Evolutionary conservation across 2,329 filamentous ascomycete species (phyloP).

Genomic region (Beauveria rudraprayagi): DNA sequence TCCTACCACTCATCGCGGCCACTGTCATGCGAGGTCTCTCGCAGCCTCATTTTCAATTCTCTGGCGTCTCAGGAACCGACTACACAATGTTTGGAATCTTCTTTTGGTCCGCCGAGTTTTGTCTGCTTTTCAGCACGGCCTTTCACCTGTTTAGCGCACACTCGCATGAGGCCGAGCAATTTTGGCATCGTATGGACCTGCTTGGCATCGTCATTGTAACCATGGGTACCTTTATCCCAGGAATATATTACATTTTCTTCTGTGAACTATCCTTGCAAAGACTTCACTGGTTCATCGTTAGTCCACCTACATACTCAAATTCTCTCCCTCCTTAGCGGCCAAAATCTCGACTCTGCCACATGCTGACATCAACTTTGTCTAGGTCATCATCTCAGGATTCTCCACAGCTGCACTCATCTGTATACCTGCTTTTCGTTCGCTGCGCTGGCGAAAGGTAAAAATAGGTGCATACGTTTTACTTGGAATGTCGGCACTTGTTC

Average conservation of each 20-base stretch:
- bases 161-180: constrained; percentile 14
- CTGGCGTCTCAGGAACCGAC: neutral
- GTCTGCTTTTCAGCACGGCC: constrained; percentile 12
- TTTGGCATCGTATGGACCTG: constrained; percentile 16
- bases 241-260: constrained; percentile 16
- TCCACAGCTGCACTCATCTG: constrained; percentile 12
- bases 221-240: constrained; percentile 14
- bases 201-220: constrained; percentile 16
- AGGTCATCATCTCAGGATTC: constrained; percentile 11
- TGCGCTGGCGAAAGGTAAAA: constrained; percentile 14
- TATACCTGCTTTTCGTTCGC: constrained; percentile 11
- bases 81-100: constrained; percentile 13
- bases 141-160: constrained; percentile 14
- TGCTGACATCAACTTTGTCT: neutral
- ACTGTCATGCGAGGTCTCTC: neutral
- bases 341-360: neutral
- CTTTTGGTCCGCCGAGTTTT: constrained; percentile 14
- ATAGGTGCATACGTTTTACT: constrained; percentile 11
- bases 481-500: constrained; percentile 13
- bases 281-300: constrained; percentile 15
- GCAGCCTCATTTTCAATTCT: constrained; percentile 6
- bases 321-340: no score
- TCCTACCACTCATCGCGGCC: constrained; percentile 2
- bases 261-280: constrained; percentile 13
- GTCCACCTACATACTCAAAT: neutral